These are phyloP conservation scores for Alnus glutinosa DNA, from an alignment of 306 rosid genomes.

Conservation along the genomic window DNA sequence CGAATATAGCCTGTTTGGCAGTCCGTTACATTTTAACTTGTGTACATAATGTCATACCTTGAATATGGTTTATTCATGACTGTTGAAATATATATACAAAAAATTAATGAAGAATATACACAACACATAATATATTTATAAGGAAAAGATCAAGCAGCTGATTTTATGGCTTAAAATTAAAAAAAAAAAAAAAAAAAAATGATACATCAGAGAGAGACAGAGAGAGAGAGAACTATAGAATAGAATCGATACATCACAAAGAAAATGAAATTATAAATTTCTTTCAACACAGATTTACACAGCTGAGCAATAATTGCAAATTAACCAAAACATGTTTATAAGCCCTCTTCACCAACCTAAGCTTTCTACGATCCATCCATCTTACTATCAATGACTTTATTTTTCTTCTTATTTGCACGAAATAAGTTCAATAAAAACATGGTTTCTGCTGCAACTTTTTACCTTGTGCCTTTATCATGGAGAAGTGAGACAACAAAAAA, in stretches of 20 bases:
- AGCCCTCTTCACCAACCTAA: constrained; percentile 14
- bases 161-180: too few species aligned
- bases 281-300: constrained; percentile 45
- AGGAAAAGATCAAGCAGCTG: too few species aligned
- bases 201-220: too few species aligned
- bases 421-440: constrained; percentile 1
- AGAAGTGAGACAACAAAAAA: neutral
- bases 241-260: neutral
- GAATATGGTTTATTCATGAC: too few species aligned
- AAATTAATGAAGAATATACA: too few species aligned
- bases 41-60: too few species aligned
- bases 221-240: neutral
- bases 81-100: too few species aligned
- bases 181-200: too few species aligned
- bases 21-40: too few species aligned
- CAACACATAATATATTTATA: too few species aligned
- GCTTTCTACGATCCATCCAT: constrained; percentile 30
- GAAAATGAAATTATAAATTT: constrained; percentile 19
- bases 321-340: constrained; percentile 18
- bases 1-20: too few species aligned
- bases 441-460: constrained; percentile 18
- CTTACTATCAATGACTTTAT: constrained; percentile 17
- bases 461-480: constrained; percentile 30
- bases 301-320: constrained; percentile 40
- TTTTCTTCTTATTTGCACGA: constrained; percentile 25